A percentile compares a stretch with the other conserved stretches of the same genome.
Conservation (phyloP, 805 yeast species). For the Teunomyces funiuensis region DNA sequence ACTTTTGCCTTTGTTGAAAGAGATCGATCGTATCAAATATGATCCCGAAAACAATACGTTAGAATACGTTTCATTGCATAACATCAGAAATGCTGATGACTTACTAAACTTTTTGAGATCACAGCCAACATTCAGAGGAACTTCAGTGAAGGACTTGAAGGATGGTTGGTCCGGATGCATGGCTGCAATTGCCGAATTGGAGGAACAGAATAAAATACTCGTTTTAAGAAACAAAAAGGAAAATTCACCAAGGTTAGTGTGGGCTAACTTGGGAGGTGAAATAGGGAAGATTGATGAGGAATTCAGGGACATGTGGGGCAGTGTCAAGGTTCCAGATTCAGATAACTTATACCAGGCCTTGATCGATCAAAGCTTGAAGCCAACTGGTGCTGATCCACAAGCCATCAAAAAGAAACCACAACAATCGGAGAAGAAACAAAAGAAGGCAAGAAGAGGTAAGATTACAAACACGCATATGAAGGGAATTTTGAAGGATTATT, state of each 20-base stretch:
- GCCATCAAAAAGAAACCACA: constrained; percentile 67
- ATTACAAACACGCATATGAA: constrained; percentile 96
- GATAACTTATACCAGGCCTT: constrained; percentile 78
- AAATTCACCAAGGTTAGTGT: constrained; percentile 84
- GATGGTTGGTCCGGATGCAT: constrained; percentile 96
- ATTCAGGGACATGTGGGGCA: constrained; percentile 79
- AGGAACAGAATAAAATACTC: constrained; percentile 70
- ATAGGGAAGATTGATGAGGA: constrained; percentile 73
- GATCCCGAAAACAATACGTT: constrained; percentile 62
- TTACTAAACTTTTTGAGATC: constrained; percentile 68
- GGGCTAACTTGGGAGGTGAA: constrained; percentile 84
- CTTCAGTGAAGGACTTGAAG: constrained; percentile 73
- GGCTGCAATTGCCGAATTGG: constrained; percentile 75
- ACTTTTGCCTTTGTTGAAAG: constrained; percentile 68
- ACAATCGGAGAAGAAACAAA: constrained; percentile 69
- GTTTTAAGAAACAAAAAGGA: constrained; percentile 92
- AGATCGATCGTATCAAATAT: constrained; percentile 74
- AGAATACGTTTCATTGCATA: constrained; percentile 86
- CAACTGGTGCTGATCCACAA: constrained; percentile 98
- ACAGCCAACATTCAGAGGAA: constrained; percentile 86
- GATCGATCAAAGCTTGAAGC: constrained; percentile 85
- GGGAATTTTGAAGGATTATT: constrained; percentile 88
- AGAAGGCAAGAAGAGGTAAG: constrained; percentile 90
- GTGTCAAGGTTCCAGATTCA: constrained; percentile 74
- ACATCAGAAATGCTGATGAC: constrained; percentile 79